phyloP scores from a whole-genome alignment of 805 yeast species.

The Yamadazyma sp. region DNA sequence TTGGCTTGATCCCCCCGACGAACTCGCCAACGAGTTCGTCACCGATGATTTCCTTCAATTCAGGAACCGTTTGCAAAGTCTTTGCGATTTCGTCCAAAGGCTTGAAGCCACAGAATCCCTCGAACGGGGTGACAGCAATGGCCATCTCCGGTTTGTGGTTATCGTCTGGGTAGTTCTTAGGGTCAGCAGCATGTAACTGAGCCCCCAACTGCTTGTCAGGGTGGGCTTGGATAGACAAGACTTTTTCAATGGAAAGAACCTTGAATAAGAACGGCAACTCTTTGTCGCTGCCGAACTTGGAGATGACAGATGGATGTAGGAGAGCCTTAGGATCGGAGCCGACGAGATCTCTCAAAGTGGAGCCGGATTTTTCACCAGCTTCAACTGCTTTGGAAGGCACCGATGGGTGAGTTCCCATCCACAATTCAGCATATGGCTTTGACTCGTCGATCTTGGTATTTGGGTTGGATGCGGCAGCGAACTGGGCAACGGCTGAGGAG shows the following conservation, averaged over 20 bases:
- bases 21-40: conserved; percentile 56
- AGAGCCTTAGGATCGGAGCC: conserved; percentile 54
- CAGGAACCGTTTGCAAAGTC: conserved; percentile 72
- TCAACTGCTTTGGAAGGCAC: conserved; percentile 71
- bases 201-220: conserved; percentile 88
- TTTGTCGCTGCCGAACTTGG: conserved; percentile 63
- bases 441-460: conserved; percentile 59
- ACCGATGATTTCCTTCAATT: conserved; percentile 71
- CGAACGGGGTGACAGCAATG: conserved; percentile 90
- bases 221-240: conserved; percentile 94
- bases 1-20: conserved; percentile 44
- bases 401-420: conserved; percentile 99
- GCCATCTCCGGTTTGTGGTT: conserved; percentile 99
- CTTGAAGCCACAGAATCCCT: conserved; percentile 97
- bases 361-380: conserved; percentile 38
- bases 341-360: conserved; percentile 67
- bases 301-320: conserved; percentile 59
- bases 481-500: conserved; percentile 84
- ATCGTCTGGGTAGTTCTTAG: conserved; percentile 93
- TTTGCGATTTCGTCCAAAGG: conserved; percentile 77
- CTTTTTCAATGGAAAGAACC: conserved; percentile 90
- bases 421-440: conserved; percentile 93
- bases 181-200: conserved; percentile 76
- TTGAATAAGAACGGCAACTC: conserved; percentile 92
- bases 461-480: conserved; percentile 71